Evolutionary conservation across 2,329 filamentous ascomycete genomes (phyloP), one percentile per base, ranked within the genome.

Genomic region (Capronia americana): DNA sequence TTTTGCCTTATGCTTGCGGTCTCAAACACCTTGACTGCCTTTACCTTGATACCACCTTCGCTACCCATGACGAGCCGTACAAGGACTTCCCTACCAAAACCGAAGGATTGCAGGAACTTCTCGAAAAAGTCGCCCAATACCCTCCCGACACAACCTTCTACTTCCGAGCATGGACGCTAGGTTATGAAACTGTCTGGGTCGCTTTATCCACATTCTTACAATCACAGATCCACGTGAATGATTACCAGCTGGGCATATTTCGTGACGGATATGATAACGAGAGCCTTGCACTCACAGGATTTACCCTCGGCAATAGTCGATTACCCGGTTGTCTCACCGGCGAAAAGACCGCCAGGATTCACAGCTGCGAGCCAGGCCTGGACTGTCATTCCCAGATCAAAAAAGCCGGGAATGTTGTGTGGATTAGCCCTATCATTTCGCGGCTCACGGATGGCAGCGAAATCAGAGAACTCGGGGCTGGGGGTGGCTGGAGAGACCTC

Each of bases 181-280:
- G 91, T 0, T 97, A 97, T 69, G 93, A 98, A 75, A 91, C 96
- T 60, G 92, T 97, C 0, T 97, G 93, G 93, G 82, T 93, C 65
- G 90, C 92, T 0, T 79, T 98, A 0, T 89, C 92, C 0, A 85
- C 88, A 24, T 86, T 88, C 11, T 80, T 97, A 0, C 79, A 86
- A 5, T 89, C 89, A 0, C 72, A 90, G 82, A 86, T 97, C 1
- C 94, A 97, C 73, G 86, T 97, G 2, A 92, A 96, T 74, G 81
- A 86, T 17, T 97, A 97, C 75, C 92, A 93, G 71, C 82, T 90
- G 73, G 79, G 84, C 0, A 82, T 97, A 0, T 97, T 96, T 74
- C 81, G 81, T 48, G 86, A 89, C 0, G 84, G 93, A 0, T 78
- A 79, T 1, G 83, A 80, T 20, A 73, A 78, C 5, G 90, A 92